A percentile compares a stretch with the other conserved stretches of the same genome.
These are phyloP conservation scores for Trametes pubescens DNA, from an alignment of 1,284 basidiomycete species.

Conservation along the genomic window DNA sequence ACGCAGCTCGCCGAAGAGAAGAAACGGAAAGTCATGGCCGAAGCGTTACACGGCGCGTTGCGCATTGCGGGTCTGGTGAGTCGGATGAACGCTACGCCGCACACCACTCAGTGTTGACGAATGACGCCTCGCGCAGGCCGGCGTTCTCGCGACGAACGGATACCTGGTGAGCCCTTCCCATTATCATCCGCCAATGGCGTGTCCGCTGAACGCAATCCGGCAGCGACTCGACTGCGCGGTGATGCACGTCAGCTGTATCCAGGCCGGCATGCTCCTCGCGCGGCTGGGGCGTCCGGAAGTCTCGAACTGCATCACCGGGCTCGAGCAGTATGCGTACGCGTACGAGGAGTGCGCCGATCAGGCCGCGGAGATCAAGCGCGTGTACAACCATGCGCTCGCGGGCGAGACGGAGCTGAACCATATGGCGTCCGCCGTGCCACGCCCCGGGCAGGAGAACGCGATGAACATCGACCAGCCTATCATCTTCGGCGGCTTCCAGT, in stretches of 20 bases:
- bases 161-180: constrained; percentile 66
- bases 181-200: constrained; percentile 20
- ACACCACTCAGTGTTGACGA: neutral
- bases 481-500: constrained; percentile 11
- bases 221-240: constrained; percentile 84
- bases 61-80: constrained; percentile 86
- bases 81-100: constrained; percentile 17
- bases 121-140: constrained; percentile 54
- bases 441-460: constrained; percentile 26
- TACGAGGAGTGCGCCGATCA: constrained; percentile 88
- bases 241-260: constrained; percentile 85
- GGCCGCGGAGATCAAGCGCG: constrained; percentile 70
- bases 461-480: constrained; percentile 36
- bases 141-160: constrained; percentile 83
- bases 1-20: constrained; percentile 57
- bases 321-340: constrained; percentile 87
- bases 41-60: constrained; percentile 84
- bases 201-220: constrained; percentile 12
- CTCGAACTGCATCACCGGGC: constrained; percentile 80
- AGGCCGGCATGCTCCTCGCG: constrained; percentile 84
- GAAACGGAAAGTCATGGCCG: constrained; percentile 76
- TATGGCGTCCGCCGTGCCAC: constrained; percentile 53
- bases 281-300: constrained; percentile 84
- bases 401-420: constrained; percentile 62
- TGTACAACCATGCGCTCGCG: constrained; percentile 56